Evolutionary conservation across 192 early-diverging fungal species (phyloP).

Genomic region (Spizellomyces punctatus): DNA sequence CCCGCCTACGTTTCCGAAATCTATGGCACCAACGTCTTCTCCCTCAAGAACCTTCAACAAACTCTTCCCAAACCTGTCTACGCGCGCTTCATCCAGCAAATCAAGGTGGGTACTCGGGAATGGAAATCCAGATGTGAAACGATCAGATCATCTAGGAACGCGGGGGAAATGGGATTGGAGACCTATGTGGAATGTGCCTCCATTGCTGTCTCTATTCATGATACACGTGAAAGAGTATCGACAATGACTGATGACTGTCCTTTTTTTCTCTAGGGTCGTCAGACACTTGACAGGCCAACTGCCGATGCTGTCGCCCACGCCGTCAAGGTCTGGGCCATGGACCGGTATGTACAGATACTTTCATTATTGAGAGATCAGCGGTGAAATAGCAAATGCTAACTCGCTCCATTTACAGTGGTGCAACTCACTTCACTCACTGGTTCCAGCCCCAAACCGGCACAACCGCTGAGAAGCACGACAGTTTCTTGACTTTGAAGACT

Average conservation of each 20-base stretch:
- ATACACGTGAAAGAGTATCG: too few relatives aligned
- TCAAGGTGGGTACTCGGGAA: slow-evolving; percentile 49
- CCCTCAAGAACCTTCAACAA: slow-evolving; percentile 84
- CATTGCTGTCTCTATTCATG: too few relatives aligned
- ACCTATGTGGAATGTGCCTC: too few relatives aligned
- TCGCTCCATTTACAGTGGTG: slow-evolving; percentile 58
- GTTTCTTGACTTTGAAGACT: slow-evolving; percentile 89
- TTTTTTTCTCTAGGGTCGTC: slow-evolving; percentile 66
- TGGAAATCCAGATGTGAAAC: not conserved
- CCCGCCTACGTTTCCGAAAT: slow-evolving; percentile 84
- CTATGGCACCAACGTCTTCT: slow-evolving; percentile 94
- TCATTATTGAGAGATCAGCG: not conserved
- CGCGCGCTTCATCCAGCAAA: slow-evolving; percentile 90
- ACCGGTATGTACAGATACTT: slow-evolving; percentile 46
- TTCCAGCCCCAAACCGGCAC: slow-evolving; percentile 99
- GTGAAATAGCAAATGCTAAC: not conserved
- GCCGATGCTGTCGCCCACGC: slow-evolving; percentile 99
- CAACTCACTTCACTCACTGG: slow-evolving; percentile 99
- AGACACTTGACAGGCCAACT: slow-evolving; percentile 86
- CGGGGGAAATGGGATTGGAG: too few relatives aligned
- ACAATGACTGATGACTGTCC: not conserved
- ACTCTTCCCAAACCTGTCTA: slow-evolving; percentile 95
- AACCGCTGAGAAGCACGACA: slow-evolving; percentile 99
- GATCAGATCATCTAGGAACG: not conserved
- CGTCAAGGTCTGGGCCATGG: slow-evolving; percentile 96